Conservation (phyloP, 768 basidiomycete genomes). For the Gloeostereum incarnatum region DNA sequence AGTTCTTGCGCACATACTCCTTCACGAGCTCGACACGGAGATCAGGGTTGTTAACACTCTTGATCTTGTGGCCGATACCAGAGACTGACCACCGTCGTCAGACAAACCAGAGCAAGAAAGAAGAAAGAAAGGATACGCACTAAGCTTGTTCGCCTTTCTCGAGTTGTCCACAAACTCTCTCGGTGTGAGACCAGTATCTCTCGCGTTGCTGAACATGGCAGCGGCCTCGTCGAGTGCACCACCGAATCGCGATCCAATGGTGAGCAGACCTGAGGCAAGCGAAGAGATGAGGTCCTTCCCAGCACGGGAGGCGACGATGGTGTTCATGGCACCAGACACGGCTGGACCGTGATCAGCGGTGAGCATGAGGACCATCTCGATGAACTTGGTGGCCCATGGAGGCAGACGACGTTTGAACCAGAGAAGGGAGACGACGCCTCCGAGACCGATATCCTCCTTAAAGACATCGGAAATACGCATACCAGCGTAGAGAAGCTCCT, state of each 20-base stretch:
- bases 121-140: slow-evolving; percentile 32
- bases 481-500: slow-evolving; percentile 96
- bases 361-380: slow-evolving; percentile 99
- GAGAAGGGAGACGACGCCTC: slow-evolving; percentile 90
- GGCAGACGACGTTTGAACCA: slow-evolving; percentile 69
- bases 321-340: slow-evolving; percentile 99
- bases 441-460: slow-evolving; percentile 93
- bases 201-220: slow-evolving; percentile 87
- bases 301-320: slow-evolving; percentile 97
- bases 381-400: slow-evolving; percentile 93
- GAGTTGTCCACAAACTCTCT: slow-evolving; percentile 95
- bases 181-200: slow-evolving; percentile 89
- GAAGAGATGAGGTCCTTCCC: slow-evolving; percentile 98
- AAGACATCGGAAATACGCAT: slow-evolving; percentile 99
- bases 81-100: slow-evolving; percentile 43
- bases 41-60: slow-evolving; percentile 95
- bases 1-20: slow-evolving; percentile 92
- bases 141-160: slow-evolving; percentile 90
- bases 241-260: slow-evolving; percentile 87
- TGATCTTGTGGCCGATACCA: slow-evolving; percentile 99
- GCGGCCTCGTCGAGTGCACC: slow-evolving; percentile 98
- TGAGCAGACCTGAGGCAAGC: slow-evolving; percentile 90
- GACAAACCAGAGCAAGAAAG: slow-evolving; percentile 7
- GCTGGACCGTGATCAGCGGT: slow-evolving; percentile 98
- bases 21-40: slow-evolving; percentile 89